Evolutionary conservation across 176 grass and related monocot species (phyloP).

Genomic region (Raddia distichophylla): DNA sequence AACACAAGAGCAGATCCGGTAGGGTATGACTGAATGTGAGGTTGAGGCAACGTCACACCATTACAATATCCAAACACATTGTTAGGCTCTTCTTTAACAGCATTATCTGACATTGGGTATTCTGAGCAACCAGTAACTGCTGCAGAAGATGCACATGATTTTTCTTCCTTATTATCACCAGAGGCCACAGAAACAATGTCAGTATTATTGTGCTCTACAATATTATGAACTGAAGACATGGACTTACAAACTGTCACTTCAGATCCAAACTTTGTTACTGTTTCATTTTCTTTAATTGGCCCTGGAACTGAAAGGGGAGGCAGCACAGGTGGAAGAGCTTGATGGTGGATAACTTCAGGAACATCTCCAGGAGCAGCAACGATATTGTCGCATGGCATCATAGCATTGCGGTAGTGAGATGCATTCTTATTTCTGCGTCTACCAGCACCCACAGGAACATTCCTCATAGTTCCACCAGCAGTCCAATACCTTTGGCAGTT

Average conservation of each 20-base stretch:
- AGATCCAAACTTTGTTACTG: slow-evolving; percentile 41
- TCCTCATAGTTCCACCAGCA: slow-evolving; percentile 75
- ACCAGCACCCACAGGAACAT: slow-evolving; percentile 83
- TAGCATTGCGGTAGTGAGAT: slow-evolving; percentile 47
- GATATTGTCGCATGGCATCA: slow-evolving; percentile 41
- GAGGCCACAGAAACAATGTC: slow-evolving; percentile 37
- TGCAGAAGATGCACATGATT: slow-evolving; percentile 51
- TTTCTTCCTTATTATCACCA: slow-evolving; percentile 55
- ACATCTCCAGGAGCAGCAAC: slow-evolving; percentile 38
- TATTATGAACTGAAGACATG: slow-evolving; percentile 40
- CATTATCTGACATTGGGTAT: slow-evolving; percentile 42
- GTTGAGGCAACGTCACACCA: slow-evolving; percentile 39
- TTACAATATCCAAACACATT: slow-evolving; percentile 43
- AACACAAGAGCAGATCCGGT: slow-evolving; percentile 54
- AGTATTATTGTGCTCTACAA: slow-evolving; percentile 47
- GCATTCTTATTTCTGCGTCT: slow-evolving; percentile 74
- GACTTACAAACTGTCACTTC: slow-evolving; percentile 48
- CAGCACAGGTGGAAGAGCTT: slow-evolving; percentile 36
- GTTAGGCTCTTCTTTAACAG: slow-evolving; percentile 45
- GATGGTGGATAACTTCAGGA: slow-evolving; percentile 35
- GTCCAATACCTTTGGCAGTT: slow-evolving; percentile 94
- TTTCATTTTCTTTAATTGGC: slow-evolving; percentile 41
- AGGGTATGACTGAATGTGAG: slow-evolving; percentile 41
- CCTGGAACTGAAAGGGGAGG: slow-evolving; percentile 30
- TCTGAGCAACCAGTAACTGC: slow-evolving; percentile 34